Evolutionary conservation across 106 monocot genomes (phyloP).

Genomic region (Vanilla planifolia): DNA sequence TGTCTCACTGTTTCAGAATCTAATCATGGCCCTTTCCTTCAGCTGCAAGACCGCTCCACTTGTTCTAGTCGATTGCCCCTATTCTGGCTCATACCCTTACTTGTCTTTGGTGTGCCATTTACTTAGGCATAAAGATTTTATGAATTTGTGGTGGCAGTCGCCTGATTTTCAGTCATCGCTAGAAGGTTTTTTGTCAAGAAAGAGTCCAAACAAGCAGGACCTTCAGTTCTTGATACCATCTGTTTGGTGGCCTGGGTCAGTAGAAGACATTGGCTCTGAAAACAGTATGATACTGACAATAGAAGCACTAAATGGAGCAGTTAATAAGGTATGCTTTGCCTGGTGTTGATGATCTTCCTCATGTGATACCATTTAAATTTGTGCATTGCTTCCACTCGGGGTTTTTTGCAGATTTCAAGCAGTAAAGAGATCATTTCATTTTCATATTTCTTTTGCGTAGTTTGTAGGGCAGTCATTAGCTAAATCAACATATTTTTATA

Average conservation of each 20-base stretch:
- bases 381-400: too few species aligned
- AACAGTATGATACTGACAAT: constrained; percentile 74
- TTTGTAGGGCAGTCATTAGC: too few species aligned
- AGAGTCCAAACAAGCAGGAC: constrained; percentile 85
- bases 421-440: too few species aligned
- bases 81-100: constrained; percentile 82
- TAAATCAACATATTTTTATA: too few species aligned
- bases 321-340: constrained; percentile 48
- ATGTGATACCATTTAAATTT: too few species aligned
- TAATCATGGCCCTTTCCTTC: constrained; percentile 66
- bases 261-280: constrained; percentile 71
- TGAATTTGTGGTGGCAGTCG: constrained; percentile 76
- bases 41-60: constrained; percentile 66
- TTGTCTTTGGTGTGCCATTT: constrained; percentile 75
- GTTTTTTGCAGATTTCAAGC: too few species aligned
- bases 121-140: constrained; percentile 55
- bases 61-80: constrained; percentile 78
- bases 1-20: constrained; percentile 43
- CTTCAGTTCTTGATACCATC: constrained; percentile 71
- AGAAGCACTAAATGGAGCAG: constrained; percentile 59
- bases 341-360: not conserved
- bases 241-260: constrained; percentile 94
- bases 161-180: constrained; percentile 58
- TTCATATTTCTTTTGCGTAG: too few species aligned
- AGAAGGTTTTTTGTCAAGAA: constrained; percentile 82